Evolutionary conservation across 768 basidiomycete species (phyloP).

Genomic region (Rhizopogon vinicolor): DNA sequence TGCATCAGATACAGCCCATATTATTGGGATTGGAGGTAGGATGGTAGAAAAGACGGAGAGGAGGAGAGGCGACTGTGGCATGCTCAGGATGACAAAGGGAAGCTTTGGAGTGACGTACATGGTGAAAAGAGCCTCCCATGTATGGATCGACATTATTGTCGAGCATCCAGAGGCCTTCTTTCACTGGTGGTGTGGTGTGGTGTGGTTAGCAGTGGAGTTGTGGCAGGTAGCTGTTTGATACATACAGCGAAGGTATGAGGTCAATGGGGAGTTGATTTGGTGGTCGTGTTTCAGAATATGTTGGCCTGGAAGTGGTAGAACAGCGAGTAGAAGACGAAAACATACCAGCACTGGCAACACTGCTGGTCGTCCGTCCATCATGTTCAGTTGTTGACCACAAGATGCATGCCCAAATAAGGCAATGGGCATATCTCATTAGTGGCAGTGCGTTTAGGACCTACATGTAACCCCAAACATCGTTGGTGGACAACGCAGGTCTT

Average conservation of each 20-base stretch:
- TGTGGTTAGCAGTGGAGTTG: slow-evolving; percentile 1
- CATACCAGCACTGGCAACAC: slow-evolving; percentile 39
- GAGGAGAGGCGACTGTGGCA: slow-evolving; percentile 71
- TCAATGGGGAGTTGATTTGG: slow-evolving; percentile 77
- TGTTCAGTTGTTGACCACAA: not conserved
- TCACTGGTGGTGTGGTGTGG: slow-evolving; percentile 48
- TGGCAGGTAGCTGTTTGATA: slow-evolving; percentile 4
- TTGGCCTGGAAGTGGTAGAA: slow-evolving; percentile 40
- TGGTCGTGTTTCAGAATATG: slow-evolving; percentile 57
- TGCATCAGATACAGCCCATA: slow-evolving; percentile 73
- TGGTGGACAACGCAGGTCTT: not conserved
- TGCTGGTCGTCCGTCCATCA: slow-evolving; percentile 4
- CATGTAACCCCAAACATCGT: too few species aligned
- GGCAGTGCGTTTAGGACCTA: too few species aligned
- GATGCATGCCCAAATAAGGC: too few species aligned
- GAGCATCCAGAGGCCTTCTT: slow-evolving; percentile 85
- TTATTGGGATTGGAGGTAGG: slow-evolving; percentile 50
- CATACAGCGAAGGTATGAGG: slow-evolving; percentile 74
- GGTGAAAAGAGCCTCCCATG: slow-evolving; percentile 78
- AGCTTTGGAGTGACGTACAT: slow-evolving; percentile 48
- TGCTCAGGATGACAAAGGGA: not conserved
- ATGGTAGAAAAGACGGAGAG: slow-evolving; percentile 73
- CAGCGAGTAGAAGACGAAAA: slow-evolving; percentile 48
- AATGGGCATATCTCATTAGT: too few species aligned
- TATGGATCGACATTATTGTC: slow-evolving; percentile 81